A percentile compares a stretch with the other conserved stretches of the same genome.
phyloP scores from a whole-genome alignment of 2,329 filamentous ascomycete genomes.

The Botrytis pseudocinerea region DNA sequence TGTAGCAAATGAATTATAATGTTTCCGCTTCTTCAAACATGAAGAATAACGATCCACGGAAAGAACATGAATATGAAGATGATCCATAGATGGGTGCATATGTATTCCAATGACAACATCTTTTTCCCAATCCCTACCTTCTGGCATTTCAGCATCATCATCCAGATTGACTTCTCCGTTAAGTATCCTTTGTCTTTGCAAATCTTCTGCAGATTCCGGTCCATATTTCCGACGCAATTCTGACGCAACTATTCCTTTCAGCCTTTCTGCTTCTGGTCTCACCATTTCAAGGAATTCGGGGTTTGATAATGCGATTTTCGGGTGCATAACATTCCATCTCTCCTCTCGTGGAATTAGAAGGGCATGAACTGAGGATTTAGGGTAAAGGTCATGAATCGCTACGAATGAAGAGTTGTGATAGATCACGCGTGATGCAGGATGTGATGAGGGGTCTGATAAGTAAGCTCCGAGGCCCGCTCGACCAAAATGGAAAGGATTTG shows the following conservation, averaged over 20 bases:
- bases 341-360: constrained; percentile 80
- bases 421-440: constrained; percentile 60
- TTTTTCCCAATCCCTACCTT: constrained; percentile 73
- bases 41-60: constrained; percentile 75
- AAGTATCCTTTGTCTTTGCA: constrained; percentile 63
- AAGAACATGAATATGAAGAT: constrained; percentile 87
- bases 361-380: constrained; percentile 81
- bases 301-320: constrained; percentile 76
- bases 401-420: constrained; percentile 70
- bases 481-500: constrained; percentile 42
- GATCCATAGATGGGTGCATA: constrained; percentile 85
- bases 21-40: constrained; percentile 74
- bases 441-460: constrained; percentile 61
- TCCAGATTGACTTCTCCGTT: constrained; percentile 55
- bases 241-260: constrained; percentile 66
- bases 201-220: constrained; percentile 61
- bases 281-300: constrained; percentile 65
- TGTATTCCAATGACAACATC: constrained; percentile 82
- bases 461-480: constrained; percentile 68
- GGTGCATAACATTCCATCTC: constrained; percentile 63
- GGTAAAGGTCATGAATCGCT: constrained; percentile 78
- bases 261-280: constrained; percentile 57
- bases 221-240: constrained; percentile 74
- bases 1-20: constrained; percentile 91
- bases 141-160: constrained; percentile 55